Base-by-base conservation (phyloP, 2,329 filamentous ascomycete genomes). In the Dactylella cylindrospora region DNA sequence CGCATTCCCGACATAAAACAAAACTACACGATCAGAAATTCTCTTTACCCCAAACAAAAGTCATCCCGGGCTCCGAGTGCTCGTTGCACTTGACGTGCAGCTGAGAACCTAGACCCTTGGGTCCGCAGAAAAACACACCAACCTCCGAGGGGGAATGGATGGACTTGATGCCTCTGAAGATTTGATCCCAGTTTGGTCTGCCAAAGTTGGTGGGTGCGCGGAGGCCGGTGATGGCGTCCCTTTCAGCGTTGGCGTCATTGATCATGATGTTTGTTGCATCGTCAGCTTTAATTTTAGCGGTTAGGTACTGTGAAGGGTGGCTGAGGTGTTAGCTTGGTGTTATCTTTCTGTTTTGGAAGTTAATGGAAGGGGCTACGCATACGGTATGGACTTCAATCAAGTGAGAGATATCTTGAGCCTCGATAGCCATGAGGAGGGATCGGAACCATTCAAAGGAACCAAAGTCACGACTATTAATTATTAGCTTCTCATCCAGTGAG, bases 201-300 rank as follows among this genome's bases (percentile, higher is more conserved):
- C 88, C 88, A 71, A 93, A 90, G 76, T 90, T 93, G 35, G 88
- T 93, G 15, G 87, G 87, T 50, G 86, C 85, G 41, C 86, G 80
- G 23, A 93, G 79, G 50, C 88, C 88, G 0, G 88, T 93, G 71
- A 93, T 90, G 69, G 87, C 83, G 72, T 93, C 87, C 73, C 85
- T 86, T 71, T 91, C 86, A 67, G 85, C 85, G 70, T 90, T 88
- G 71, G 84, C 86, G 69, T 90, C 86, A 75, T 91, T 90, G 78
- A 91, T 90, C 86, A 91, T 91, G 75, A 93, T 91, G 75, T 93
- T 91, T 38, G 86, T 90, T 43, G 87, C 87, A 70, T 91, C 88
- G 72, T 90, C 86, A 20, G 82, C 80, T 76, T 90, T 89, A 76
- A 91, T 90, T 77, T 86, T 89, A 69, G 87, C 88, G 2, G 88